phyloP scores from a whole-genome alignment of 306 rosid genomes.

The Purshia tridentata region DNA sequence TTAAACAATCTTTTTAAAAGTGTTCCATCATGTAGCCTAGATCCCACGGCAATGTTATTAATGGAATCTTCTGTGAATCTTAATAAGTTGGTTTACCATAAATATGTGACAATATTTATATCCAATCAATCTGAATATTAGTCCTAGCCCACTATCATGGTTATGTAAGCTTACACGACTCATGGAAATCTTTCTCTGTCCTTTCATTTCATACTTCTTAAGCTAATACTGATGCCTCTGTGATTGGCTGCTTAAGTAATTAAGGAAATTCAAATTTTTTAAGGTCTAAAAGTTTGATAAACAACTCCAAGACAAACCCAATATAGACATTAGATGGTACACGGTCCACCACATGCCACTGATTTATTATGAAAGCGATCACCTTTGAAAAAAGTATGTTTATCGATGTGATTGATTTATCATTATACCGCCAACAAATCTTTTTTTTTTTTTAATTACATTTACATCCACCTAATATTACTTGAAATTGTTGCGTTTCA shows the following conservation, averaged over 20 bases:
- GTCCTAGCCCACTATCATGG: neutral
- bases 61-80: conserved; percentile 17
- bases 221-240: too few relatives aligned
- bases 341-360: too few relatives aligned
- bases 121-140: neutral
- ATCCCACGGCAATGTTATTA: conserved; percentile 8
- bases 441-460: neutral
- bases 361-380: conserved; percentile 10
- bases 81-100: conserved; percentile 9
- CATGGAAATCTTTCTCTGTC: too few relatives aligned
- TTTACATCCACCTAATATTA: conserved; percentile 14
- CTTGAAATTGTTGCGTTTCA: conserved; percentile 1
- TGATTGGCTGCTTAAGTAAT: conserved; percentile 28
- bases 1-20: neutral
- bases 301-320: conserved; percentile 43
- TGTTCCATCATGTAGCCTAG: conserved; percentile 14
- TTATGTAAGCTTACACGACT: too few relatives aligned
- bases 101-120: neutral
- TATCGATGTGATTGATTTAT: neutral
- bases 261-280: conserved; percentile 15
- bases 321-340: conserved; percentile 23
- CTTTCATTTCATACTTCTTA: conserved; percentile 14
- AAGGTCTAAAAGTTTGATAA: conserved; percentile 62
- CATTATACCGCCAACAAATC: neutral
- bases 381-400: neutral